These are phyloP conservation scores for Crithidia brevicula DNA, from an alignment of 208 protist species.

Conservation along the genomic window DNA sequence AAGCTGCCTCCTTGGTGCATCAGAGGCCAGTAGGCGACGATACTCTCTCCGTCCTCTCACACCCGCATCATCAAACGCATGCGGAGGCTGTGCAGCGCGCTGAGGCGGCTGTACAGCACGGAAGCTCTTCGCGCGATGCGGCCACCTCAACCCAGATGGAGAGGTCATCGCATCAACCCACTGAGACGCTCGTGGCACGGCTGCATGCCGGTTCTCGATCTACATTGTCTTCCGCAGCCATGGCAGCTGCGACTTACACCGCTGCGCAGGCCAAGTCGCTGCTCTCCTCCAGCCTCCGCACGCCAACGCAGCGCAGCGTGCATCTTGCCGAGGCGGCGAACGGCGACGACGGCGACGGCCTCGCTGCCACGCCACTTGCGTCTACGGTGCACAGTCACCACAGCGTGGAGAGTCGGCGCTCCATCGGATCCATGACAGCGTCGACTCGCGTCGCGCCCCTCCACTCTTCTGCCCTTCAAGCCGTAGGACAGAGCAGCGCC, in stretches of 20 bases:
- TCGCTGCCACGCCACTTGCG: slow-evolving; percentile 9
- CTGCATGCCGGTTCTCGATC: background rate
- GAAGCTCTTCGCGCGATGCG: background rate
- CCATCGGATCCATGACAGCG: background rate
- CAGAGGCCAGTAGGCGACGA: background rate
- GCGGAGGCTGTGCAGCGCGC: background rate
- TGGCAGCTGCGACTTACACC: background rate
- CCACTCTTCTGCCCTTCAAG: background rate
- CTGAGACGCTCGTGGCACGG: no score
- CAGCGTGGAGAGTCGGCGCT: slow-evolving; percentile 25
- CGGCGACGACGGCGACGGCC: background rate
- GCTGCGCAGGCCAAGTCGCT: background rate
- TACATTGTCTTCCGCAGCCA: background rate
- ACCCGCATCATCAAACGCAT: background rate
- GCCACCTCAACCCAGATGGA: background rate
- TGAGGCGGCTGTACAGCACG: slow-evolving; percentile 16
- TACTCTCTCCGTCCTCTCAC: background rate
- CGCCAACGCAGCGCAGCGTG: background rate
- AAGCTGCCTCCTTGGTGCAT: no score
- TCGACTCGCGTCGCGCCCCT: background rate
- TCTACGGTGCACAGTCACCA: slow-evolving; percentile 19
- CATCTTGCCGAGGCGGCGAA: background rate
- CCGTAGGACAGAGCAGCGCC: background rate
- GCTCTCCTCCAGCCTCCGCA: background rate
- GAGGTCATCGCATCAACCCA: background rate